Conservation (phyloP, 257 asterid species). For the Gardenia jasminoides region DNA sequence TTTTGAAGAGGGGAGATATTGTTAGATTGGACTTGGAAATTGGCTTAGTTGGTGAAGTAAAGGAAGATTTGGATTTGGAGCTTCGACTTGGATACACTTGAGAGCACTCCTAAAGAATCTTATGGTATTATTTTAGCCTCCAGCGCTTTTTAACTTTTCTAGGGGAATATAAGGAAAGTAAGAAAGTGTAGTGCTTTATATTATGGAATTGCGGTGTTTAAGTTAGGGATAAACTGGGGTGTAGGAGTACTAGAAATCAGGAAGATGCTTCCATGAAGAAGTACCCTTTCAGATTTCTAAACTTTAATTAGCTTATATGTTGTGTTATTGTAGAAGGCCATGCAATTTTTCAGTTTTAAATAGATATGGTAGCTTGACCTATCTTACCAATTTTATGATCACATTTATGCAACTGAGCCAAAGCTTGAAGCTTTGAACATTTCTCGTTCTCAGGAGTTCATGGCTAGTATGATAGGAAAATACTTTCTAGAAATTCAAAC, state of each 20-base stretch:
- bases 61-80: constrained; percentile 83
- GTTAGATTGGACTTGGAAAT: constrained; percentile 74
- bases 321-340: background rate
- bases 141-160: background rate
- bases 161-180: background rate
- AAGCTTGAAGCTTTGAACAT: background rate
- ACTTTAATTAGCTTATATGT: background rate
- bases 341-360: constrained; percentile 3
- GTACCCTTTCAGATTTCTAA: background rate
- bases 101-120: background rate
- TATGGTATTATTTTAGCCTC: background rate
- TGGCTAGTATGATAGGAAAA: background rate
- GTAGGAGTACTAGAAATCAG: background rate
- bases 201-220: background rate
- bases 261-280: background rate
- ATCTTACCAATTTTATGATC: background rate
- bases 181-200: background rate
- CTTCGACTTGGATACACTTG: constrained; percentile 73
- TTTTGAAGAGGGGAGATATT: constrained; percentile 31
- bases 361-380: constrained; percentile 1
- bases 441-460: background rate
- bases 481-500: background rate
- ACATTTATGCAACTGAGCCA: background rate
- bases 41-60: constrained; percentile 43
- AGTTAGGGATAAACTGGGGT: background rate